phyloP scores from a whole-genome alignment of 1,284 basidiomycete genomes.

The Sanguinoderma infundibulare region DNA sequence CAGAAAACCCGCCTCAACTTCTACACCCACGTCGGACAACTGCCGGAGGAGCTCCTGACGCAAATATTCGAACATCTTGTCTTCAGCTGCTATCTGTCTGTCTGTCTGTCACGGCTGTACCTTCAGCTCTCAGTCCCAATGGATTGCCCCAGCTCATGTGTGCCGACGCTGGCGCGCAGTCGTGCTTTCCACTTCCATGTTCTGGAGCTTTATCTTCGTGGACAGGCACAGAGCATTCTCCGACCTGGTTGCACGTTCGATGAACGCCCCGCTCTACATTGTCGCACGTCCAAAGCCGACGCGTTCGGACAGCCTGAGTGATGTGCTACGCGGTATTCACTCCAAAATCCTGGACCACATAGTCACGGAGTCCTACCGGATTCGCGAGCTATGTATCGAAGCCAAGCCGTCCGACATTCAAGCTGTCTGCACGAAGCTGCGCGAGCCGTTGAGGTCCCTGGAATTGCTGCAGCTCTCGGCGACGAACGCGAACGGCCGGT shows the following conservation, averaged over 20 bases:
- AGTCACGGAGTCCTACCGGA: background rate
- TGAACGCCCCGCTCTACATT: background rate
- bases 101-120: background rate
- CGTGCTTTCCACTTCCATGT: background rate
- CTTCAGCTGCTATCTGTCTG: background rate
- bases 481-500: background rate
- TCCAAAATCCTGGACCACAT: background rate
- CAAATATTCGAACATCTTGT: background rate
- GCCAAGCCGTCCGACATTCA: background rate
- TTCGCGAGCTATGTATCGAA: background rate
- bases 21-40: background rate
- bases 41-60: constrained; percentile 6
- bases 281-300: background rate
- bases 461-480: background rate
- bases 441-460: background rate
- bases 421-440: background rate
- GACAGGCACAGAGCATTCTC: background rate
- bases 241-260: background rate
- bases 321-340: too few relatives aligned
- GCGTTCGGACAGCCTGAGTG: too few relatives aligned
- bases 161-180: background rate
- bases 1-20: constrained; percentile 1
- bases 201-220: background rate
- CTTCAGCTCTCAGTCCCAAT: background rate
- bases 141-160: background rate